These are phyloP conservation scores for Diaporthe velutina DNA, from an alignment of 2,329 filamentous ascomycete species.

Conservation along the genomic window DNA sequence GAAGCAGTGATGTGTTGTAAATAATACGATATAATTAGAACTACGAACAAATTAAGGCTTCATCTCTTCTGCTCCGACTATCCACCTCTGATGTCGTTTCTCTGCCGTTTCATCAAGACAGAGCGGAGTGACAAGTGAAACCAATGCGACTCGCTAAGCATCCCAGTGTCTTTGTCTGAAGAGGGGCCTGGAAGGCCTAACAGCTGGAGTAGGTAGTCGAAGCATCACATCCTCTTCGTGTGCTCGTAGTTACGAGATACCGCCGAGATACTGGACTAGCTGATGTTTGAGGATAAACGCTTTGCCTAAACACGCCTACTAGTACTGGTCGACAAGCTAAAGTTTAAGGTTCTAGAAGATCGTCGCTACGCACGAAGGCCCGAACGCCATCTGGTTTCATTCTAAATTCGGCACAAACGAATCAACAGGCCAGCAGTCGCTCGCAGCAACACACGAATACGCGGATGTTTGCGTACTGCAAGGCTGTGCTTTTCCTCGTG, in stretches of 20 bases:
- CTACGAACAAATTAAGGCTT: background rate
- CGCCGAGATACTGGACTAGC: background rate
- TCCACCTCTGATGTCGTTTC: background rate
- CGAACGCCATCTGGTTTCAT: background rate
- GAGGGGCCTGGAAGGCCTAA: background rate
- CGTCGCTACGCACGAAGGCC: background rate
- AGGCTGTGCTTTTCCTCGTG: background rate
- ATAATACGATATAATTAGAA: conserved; percentile 1
- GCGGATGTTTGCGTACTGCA: background rate
- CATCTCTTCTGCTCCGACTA: background rate
- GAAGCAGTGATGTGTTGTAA: background rate
- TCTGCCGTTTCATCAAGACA: background rate
- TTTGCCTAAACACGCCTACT: background rate
- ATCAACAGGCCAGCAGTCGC: background rate
- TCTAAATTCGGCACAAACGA: conserved; percentile 10
- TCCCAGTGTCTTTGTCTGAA: background rate
- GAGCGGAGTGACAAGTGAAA: background rate
- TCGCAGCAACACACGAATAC: background rate
- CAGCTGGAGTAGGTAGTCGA: background rate
- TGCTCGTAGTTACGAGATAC: background rate
- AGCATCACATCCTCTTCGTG: background rate
- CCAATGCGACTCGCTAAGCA: background rate
- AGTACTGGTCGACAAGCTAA: background rate
- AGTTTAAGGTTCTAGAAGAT: background rate
- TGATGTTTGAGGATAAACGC: background rate